Percentiles rank a stretch among this genome's conserved stretches.
Evolutionary conservation across 2,329 filamentous ascomycete species (phyloP).

Genomic region (Aspergillus puulaauensis): DNA sequence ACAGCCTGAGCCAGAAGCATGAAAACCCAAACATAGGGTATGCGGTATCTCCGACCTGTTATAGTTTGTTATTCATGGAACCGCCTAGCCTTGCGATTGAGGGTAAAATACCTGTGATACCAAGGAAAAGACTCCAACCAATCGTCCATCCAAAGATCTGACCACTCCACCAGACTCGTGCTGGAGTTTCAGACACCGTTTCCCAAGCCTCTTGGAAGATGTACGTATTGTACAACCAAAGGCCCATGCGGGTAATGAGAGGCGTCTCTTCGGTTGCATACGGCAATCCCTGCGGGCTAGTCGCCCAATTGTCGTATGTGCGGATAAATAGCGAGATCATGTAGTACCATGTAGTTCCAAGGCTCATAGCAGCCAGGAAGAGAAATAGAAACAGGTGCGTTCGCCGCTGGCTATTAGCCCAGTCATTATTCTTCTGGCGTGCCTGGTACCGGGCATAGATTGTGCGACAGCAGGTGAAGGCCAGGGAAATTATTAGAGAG

Average conservation of each 20-base stretch:
- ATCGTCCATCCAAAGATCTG: constrained; percentile 58
- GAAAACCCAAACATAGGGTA: constrained; percentile 57
- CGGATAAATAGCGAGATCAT: constrained; percentile 45
- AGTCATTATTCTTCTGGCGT: neutral
- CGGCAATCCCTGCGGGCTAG: neutral
- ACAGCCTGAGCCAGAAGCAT: constrained; percentile 60
- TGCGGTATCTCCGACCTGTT: constrained; percentile 52
- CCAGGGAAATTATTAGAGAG: neutral
- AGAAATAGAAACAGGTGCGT: constrained; percentile 29
- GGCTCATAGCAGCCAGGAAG: constrained; percentile 46
- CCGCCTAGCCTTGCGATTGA: neutral
- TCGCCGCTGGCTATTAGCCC: neutral
- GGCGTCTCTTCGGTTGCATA: constrained; percentile 27
- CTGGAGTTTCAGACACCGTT: constrained; percentile 54
- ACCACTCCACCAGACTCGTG: constrained; percentile 63
- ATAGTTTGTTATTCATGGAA: neutral
- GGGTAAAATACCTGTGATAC: constrained; percentile 52
- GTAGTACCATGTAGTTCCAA: constrained; percentile 47
- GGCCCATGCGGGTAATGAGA: constrained; percentile 32
- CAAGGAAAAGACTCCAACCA: constrained; percentile 58
- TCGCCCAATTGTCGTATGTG: constrained; percentile 54
- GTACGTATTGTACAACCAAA: constrained; percentile 56
- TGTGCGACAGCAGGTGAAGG: neutral
- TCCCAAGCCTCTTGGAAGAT: constrained; percentile 55
- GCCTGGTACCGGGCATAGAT: neutral